Evolutionary conservation across 345 rosid species (phyloP).

Genomic region (Viola odorata): DNA sequence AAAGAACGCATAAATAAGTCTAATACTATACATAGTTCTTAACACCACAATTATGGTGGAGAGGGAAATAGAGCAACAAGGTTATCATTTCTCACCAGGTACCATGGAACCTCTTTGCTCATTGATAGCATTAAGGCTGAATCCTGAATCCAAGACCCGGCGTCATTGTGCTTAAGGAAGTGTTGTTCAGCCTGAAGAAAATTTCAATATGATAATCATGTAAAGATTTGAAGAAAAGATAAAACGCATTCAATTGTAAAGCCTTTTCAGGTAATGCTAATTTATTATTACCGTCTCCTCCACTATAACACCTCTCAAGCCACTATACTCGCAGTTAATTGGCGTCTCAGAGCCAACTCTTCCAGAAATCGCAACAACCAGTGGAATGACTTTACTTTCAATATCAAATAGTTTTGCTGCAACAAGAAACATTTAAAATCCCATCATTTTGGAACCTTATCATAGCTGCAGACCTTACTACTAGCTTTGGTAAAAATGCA

Average conservation of each 20-base stretch:
- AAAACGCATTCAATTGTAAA: background rate
- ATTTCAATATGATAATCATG: constrained; percentile 6
- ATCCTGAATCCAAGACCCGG: constrained; percentile 98
- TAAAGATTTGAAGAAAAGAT: background rate
- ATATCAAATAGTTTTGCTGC: constrained; percentile 75
- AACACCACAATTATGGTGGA: background rate
- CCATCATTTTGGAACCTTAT: constrained; percentile 8
- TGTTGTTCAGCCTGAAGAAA: constrained; percentile 81
- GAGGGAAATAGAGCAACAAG: background rate
- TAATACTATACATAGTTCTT: no score
- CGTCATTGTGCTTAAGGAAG: constrained; percentile 86
- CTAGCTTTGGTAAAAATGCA: no score
- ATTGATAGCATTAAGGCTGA: constrained; percentile 82
- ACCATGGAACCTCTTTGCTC: constrained; percentile 99
- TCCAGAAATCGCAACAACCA: constrained; percentile 69
- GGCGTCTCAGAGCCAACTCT: constrained; percentile 85
- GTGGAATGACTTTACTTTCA: constrained; percentile 65
- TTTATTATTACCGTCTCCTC: constrained; percentile 55
- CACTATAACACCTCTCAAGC: constrained; percentile 70
- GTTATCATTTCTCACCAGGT: constrained; percentile 48
- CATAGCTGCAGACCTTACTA: background rate
- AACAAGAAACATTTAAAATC: constrained; percentile 15
- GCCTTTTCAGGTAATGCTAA: background rate
- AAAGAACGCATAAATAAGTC: background rate
- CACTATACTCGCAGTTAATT: constrained; percentile 69